Evolutionary conservation across 208 protist genomes (phyloP).

Genomic region (Trichomonas tenax): DNA sequence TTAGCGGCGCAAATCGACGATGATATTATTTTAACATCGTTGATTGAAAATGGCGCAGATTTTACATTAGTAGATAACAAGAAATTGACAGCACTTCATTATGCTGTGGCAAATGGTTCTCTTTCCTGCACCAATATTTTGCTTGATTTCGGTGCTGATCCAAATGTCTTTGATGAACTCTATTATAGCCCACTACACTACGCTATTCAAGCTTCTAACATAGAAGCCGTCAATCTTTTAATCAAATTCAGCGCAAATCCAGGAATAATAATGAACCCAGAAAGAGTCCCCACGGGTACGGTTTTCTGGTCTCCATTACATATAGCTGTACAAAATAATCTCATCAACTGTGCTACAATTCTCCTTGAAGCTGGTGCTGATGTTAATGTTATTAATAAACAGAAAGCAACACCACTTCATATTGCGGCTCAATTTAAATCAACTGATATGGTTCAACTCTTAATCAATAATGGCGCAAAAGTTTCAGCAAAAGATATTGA

Average conservation of each 20-base stretch:
- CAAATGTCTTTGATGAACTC: not conserved
- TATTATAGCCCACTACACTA: not conserved
- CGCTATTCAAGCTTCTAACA: not conserved
- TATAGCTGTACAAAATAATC: not conserved
- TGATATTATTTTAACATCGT: not conserved
- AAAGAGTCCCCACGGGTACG: too few species aligned
- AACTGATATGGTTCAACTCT: not conserved
- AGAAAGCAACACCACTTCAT: not conserved
- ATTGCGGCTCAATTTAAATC: not conserved
- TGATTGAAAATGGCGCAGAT: not conserved
- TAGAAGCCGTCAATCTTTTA: not conserved
- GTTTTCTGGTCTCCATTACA: not conserved
- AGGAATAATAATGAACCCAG: not conserved
- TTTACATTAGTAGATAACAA: not conserved
- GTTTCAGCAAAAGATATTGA: not conserved
- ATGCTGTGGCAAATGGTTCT: not conserved
- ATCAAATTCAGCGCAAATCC: not conserved
- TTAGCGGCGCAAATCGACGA: not conserved
- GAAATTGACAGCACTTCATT: not conserved
- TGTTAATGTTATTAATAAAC: not conserved
- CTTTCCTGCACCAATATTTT: not conserved
- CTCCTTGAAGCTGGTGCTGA: not conserved
- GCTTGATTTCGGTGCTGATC: not conserved
- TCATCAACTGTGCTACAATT: not conserved
- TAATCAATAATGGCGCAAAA: not conserved